Conservation (phyloP, 768 basidiomycete species). For the Rhizopogon sp. region DNA sequence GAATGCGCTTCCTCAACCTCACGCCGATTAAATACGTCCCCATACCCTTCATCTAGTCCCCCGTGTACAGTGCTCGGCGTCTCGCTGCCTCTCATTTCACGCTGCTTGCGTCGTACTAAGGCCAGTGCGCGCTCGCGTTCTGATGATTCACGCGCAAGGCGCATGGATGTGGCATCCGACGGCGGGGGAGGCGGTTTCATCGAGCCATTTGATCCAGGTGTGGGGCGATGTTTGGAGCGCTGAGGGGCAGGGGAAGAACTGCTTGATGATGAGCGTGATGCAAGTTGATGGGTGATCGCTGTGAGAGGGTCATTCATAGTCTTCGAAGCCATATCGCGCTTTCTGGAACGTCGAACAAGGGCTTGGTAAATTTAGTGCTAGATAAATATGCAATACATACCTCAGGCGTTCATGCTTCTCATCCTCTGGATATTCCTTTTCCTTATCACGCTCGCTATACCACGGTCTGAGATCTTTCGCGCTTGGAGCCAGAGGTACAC, state of each 20-base stretch:
- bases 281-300: slow-evolving; percentile 63
- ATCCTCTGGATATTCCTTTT: slow-evolving; percentile 21
- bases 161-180: slow-evolving; percentile 42
- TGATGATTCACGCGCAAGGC: slow-evolving; percentile 66
- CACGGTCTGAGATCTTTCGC: slow-evolving; percentile 78
- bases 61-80: slow-evolving; percentile 69
- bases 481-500: slow-evolving; percentile 68
- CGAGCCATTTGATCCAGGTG: slow-evolving; percentile 6
- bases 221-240: slow-evolving; percentile 11
- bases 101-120: slow-evolving; percentile 61
- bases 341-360: slow-evolving; percentile 31
- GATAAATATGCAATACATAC: slow-evolving; percentile 18
- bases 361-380: neutral
- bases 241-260: slow-evolving; percentile 15
- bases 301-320: slow-evolving; percentile 67
- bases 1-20: slow-evolving; percentile 70
- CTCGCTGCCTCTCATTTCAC: slow-evolving; percentile 57
- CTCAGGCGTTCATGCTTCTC: slow-evolving; percentile 26
- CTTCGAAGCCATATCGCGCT: slow-evolving; percentile 60
- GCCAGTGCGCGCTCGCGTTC: slow-evolving; percentile 74
- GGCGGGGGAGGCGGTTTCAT: slow-evolving; percentile 2
- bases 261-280: slow-evolving; percentile 31
- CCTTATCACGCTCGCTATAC: slow-evolving; percentile 42
- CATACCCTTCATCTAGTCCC: slow-evolving; percentile 45
- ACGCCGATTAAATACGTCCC: slow-evolving; percentile 62